These are phyloP conservation scores for Solanum verrucosum DNA, from an alignment of 257 asterid species.

Conservation along the genomic window DNA sequence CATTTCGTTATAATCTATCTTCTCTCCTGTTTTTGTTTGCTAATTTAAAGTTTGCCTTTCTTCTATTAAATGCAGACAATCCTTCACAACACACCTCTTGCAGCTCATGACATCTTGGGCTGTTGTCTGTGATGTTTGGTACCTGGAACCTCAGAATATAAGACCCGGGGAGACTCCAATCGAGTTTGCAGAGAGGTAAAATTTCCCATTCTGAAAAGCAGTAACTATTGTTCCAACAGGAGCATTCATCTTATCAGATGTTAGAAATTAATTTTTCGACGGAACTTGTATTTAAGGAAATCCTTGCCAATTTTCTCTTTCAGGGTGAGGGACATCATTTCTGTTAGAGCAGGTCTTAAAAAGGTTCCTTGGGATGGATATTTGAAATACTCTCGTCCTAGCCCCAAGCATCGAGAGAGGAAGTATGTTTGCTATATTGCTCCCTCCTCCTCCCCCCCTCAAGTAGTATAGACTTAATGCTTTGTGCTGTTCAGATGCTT, in stretches of 20 bases:
- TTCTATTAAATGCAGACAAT: slow-evolving; percentile 52
- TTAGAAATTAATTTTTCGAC: background rate
- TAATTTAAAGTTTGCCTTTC: background rate
- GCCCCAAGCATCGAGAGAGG: slow-evolving; percentile 84
- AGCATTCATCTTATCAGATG: background rate
- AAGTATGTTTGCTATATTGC: slow-evolving; percentile 46
- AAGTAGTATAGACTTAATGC: background rate
- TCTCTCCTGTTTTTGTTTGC: background rate
- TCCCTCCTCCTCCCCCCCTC: background rate
- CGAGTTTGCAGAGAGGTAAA: slow-evolving; percentile 95
- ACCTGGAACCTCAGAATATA: slow-evolving; percentile 87
- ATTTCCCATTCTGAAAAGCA: background rate
- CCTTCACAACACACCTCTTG: slow-evolving; percentile 86
- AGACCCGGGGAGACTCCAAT: slow-evolving; percentile 86
- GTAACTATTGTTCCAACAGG: background rate
- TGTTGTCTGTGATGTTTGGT: slow-evolving; percentile 99
- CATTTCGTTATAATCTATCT: background rate
- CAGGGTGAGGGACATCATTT: slow-evolving; percentile 91
- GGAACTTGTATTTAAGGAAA: background rate
- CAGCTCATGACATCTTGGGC: slow-evolving; percentile 99
- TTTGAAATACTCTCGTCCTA: slow-evolving; percentile 92
- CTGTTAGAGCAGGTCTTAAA: slow-evolving; percentile 73
- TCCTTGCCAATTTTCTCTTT: slow-evolving; percentile 3
- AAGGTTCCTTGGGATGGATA: slow-evolving; percentile 77
- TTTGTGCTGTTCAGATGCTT: background rate